A percentile compares a stretch with the other conserved stretches of the same genome.
Evolutionary conservation across 768 basidiomycete genomes (phyloP).

Genomic region (Macrolepiota albuminosa): DNA sequence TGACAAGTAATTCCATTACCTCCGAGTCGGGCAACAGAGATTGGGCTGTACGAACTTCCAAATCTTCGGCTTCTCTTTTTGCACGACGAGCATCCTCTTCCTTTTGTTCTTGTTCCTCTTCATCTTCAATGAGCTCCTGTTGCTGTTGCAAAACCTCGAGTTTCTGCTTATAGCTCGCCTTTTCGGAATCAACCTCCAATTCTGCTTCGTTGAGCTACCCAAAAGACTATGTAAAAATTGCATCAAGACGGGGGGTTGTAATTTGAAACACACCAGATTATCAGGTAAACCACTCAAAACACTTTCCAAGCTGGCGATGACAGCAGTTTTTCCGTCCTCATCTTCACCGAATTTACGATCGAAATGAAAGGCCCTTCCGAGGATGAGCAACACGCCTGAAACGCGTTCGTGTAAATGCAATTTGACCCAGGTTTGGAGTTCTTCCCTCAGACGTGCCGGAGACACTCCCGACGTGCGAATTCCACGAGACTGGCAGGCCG

Average conservation of each 20-base stretch:
- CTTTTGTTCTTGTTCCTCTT: slow-evolving; percentile 96
- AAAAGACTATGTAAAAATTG: slow-evolving; percentile 3
- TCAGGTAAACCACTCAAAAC: slow-evolving; percentile 92
- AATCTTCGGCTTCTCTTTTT: slow-evolving; percentile 74
- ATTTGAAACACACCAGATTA: slow-evolving; percentile 61
- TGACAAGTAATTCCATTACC: slow-evolving; percentile 34
- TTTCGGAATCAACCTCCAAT: slow-evolving; percentile 90
- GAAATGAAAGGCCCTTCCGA: slow-evolving; percentile 95
- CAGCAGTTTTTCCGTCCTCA: slow-evolving; percentile 77
- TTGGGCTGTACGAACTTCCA: slow-evolving; percentile 74
- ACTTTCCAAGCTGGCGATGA: slow-evolving; percentile 80
- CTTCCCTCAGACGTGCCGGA: slow-evolving; percentile 83
- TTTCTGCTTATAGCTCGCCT: slow-evolving; percentile 96
- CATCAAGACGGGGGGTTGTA: neutral
- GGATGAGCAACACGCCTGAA: slow-evolving; percentile 88
- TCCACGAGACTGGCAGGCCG: slow-evolving; percentile 90
- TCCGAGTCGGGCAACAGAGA: slow-evolving; percentile 86
- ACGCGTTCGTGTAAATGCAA: slow-evolving; percentile 88
- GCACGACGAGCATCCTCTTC: slow-evolving; percentile 89
- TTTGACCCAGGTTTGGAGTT: slow-evolving; percentile 89
- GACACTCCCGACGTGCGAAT: slow-evolving; percentile 86
- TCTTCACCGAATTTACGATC: slow-evolving; percentile 69
- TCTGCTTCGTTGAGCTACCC: slow-evolving; percentile 92
- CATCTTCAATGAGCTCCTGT: slow-evolving; percentile 98
- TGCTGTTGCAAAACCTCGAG: slow-evolving; percentile 97